A percentile compares a stretch with the other conserved stretches of the same genome.
Evolutionary conservation across 2,329 filamentous ascomycete genomes (phyloP).

Genomic region (Furcasterigmium furcatum): DNA sequence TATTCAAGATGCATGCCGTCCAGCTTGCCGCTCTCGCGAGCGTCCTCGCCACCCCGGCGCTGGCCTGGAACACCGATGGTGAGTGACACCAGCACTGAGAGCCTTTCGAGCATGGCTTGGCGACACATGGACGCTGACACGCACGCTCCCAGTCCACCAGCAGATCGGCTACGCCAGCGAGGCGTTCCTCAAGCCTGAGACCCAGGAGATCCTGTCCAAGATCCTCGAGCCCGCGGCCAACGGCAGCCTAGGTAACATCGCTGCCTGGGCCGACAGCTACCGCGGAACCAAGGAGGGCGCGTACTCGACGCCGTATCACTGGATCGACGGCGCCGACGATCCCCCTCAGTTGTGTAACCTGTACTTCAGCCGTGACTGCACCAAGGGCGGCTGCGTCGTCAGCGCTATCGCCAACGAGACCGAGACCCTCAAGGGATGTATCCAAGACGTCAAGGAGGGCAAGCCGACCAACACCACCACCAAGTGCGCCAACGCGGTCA

Average conservation of each 20-base stretch:
- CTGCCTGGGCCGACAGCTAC: slow-evolving; percentile 12
- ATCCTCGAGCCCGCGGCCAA: slow-evolving; percentile 12
- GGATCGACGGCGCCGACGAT: slow-evolving; percentile 11
- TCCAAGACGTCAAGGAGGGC: slow-evolving; percentile 2
- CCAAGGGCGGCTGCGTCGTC: slow-evolving; percentile 11
- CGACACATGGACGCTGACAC: no score
- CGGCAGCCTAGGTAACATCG: slow-evolving; percentile 12
- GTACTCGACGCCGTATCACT: slow-evolving; percentile 13
- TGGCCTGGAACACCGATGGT: slow-evolving; percentile 4
- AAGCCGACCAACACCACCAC: slow-evolving; percentile 19
- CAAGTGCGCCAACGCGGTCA: slow-evolving; percentile 19
- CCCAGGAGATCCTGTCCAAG: slow-evolving; percentile 7
- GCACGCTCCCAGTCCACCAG: slow-evolving; percentile 10
- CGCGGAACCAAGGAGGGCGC: slow-evolving; percentile 10
- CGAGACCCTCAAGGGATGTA: slow-evolving; percentile 4
- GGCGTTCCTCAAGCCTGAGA: slow-evolving; percentile 10
- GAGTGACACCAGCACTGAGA: neutral
- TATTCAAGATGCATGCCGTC: neutral
- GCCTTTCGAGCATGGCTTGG: neutral
- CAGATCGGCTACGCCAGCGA: slow-evolving; percentile 13
- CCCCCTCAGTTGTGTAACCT: slow-evolving; percentile 12
- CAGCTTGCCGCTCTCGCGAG: slow-evolving; percentile 2
- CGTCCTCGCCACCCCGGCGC: slow-evolving; percentile 1
- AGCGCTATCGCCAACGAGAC: slow-evolving; percentile 12
- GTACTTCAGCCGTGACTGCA: slow-evolving; percentile 12